Percentiles rank a stretch among this genome's conserved stretches.
Conservation (phyloP, 805 yeast genomes). For the Lachancea cidri region DNA sequence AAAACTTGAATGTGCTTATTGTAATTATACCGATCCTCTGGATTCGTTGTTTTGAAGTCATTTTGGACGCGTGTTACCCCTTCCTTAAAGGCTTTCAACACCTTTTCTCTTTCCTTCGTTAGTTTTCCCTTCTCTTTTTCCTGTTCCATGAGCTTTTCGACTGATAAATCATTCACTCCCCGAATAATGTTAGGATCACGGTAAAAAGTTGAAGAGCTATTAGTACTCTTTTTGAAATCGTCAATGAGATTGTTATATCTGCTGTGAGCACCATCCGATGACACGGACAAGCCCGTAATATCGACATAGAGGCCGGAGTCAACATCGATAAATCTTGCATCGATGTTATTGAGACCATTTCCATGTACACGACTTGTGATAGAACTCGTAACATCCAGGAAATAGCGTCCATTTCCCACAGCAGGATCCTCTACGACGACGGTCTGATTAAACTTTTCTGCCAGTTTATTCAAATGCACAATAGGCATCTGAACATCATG, state of each 20-base stretch:
- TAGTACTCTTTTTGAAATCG: constrained; percentile 4
- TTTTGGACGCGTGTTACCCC: constrained; percentile 1
- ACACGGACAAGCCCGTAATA: constrained; percentile 58
- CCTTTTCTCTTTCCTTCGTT: constrained; percentile 12
- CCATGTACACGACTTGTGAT: constrained; percentile 52
- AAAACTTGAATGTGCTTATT: constrained; percentile 34
- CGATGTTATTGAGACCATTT: constrained; percentile 59
- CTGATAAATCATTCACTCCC: constrained; percentile 6
- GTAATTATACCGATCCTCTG: constrained; percentile 33
- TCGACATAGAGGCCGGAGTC: constrained; percentile 70
- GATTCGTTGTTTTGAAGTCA: constrained; percentile 17
- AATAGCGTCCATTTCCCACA: constrained; percentile 54
- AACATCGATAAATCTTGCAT: constrained; percentile 67
- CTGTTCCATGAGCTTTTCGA: background rate
- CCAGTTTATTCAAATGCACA: constrained; percentile 40
- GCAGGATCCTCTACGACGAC: constrained; percentile 44
- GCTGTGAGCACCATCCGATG: constrained; percentile 29
- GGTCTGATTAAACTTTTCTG: constrained; percentile 38
- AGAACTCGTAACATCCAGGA: constrained; percentile 45
- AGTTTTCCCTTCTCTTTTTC: constrained; percentile 9
- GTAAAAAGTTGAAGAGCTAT: background rate
- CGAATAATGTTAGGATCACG: constrained; percentile 11
- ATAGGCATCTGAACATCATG: constrained; percentile 60
- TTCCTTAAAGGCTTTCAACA: constrained; percentile 7
- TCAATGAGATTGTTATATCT: constrained; percentile 12